Evolutionary conservation across 1,139 yeast genomes (phyloP), one percentile per base, ranked within the genome.

Genomic region (Yamadazyma triangularis): DNA sequence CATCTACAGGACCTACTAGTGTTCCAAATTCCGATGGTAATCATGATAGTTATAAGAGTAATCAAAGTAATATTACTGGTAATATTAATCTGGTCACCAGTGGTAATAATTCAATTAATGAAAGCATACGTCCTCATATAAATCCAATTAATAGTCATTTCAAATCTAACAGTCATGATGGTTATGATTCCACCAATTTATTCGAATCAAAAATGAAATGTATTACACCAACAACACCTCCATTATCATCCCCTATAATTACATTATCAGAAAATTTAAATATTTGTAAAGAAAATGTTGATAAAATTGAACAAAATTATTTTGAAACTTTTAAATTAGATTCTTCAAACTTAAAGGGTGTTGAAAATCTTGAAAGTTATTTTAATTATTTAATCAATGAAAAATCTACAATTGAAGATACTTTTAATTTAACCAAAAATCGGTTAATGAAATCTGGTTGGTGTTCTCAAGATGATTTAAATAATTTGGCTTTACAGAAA

Each of bases 391-490:
- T 44, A 24, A 14, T 57, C 53, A 18, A 49, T 56, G 38, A 50
- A 54, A 16, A 61, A 52, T 36, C 45, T 55, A 29, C 37, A 18
- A 41, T 44, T 6, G 50, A 48, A 25, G 62, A 60, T 13, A 67
- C 68, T 4, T 68, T 56, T 40, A 60, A 53, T 26, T 44, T 51
- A 15, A 60, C 73, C 11, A 60, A 50, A 32, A 48, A 51, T 28
- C 52, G 64, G 32, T 53, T 68, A 35, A 36, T 44, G 16, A 56
- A 54, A 25, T 58, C 65, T 31, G 74, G 74, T 2, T 68, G 74
- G 74, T 66, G 72, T 41, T 64, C 72, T 2, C 47, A 47, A 22
- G 64, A 64, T 38, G 73, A 68, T 44, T 56, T 68, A 45, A 57
- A 64, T 37, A 66, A 64, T 47, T 51, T 65, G 31, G 61, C 56